phyloP scores from a whole-genome alignment of 2,329 filamentous ascomycete genomes.

The Aspergillus ruber region DNA sequence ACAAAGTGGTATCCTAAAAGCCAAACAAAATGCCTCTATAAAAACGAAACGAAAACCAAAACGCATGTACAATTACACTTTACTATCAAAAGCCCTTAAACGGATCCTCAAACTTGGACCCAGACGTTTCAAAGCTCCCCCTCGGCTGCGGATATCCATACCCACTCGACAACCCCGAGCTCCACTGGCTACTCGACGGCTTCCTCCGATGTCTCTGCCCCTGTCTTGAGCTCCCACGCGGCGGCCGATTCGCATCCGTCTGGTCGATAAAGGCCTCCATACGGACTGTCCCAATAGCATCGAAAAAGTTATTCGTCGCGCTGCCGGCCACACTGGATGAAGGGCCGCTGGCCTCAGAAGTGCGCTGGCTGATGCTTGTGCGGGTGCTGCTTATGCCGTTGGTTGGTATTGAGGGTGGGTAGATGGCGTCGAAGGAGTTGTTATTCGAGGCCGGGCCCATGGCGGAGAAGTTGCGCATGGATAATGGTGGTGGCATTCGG shows the following conservation, averaged over 20 bases:
- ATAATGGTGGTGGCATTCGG: slow-evolving; percentile 48
- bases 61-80: too few relatives aligned
- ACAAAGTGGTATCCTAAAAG: too few relatives aligned
- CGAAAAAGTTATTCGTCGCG: slow-evolving; percentile 62
- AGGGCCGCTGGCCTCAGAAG: slow-evolving; percentile 45
- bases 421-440: slow-evolving; percentile 56
- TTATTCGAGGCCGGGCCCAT: slow-evolving; percentile 42
- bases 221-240: too few relatives aligned
- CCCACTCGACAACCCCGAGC: too few relatives aligned
- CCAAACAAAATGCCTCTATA: too few relatives aligned
- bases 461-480: slow-evolving; percentile 70
- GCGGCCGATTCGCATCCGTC: slow-evolving; percentile 24
- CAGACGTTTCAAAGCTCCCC: too few relatives aligned
- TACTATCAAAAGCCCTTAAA: too few relatives aligned
- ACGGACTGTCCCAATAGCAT: slow-evolving; percentile 80
- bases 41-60: too few relatives aligned
- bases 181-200: too few relatives aligned
- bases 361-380: slow-evolving; percentile 46
- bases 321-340: slow-evolving; percentile 32
- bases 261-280: slow-evolving; percentile 93
- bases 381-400: slow-evolving; percentile 27
- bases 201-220: too few relatives aligned
- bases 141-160: too few relatives aligned
- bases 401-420: slow-evolving; percentile 18
- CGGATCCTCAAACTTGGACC: too few relatives aligned